A percentile compares a stretch with the other conserved stretches of the same genome.
Conservation (phyloP, 1,139 yeast species). For the Maudiozyma humilis region DNA sequence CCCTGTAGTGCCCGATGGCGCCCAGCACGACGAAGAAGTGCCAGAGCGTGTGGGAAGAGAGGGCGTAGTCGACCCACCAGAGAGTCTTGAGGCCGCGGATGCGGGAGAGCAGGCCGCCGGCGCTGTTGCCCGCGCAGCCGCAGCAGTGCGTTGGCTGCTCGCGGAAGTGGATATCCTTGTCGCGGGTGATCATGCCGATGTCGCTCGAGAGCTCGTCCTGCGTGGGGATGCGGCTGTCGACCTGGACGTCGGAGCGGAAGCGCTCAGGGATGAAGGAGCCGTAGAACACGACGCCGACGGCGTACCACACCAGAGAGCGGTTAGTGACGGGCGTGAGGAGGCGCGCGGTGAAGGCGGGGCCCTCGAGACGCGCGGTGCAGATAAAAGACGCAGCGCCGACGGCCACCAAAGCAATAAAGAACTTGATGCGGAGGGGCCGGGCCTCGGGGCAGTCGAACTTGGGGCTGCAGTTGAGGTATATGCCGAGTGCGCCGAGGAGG, state of each 20-base stretch:
- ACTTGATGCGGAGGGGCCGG: slow-evolving; percentile 69
- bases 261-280: slow-evolving; percentile 87
- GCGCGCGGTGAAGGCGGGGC: slow-evolving; percentile 42
- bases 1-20: slow-evolving; percentile 74
- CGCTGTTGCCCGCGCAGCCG: slow-evolving; percentile 4
- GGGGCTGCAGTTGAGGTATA: slow-evolving; percentile 82
- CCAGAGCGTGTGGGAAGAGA: slow-evolving; percentile 87
- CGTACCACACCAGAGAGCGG: slow-evolving; percentile 53
- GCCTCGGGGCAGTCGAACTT: slow-evolving; percentile 82
- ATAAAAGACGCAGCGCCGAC: slow-evolving; percentile 64
- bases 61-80: slow-evolving; percentile 78
- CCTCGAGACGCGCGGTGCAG: slow-evolving; percentile 50
- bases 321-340: slow-evolving; percentile 24
- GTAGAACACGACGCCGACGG: slow-evolving; percentile 77
- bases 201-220: slow-evolving; percentile 27
- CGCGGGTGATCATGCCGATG: slow-evolving; percentile 27
- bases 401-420: slow-evolving; percentile 71
- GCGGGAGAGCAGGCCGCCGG: not conserved
- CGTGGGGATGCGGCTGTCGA: slow-evolving; percentile 32
- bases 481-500: slow-evolving; percentile 62
- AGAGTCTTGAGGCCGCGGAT: not conserved
- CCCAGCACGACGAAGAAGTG: slow-evolving; percentile 87
- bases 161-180: slow-evolving; percentile 45
- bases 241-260: slow-evolving; percentile 55
- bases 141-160: slow-evolving; percentile 34